phyloP scores from a whole-genome alignment of 257 asterid species.

The Rauvolfia tetraphylla region DNA sequence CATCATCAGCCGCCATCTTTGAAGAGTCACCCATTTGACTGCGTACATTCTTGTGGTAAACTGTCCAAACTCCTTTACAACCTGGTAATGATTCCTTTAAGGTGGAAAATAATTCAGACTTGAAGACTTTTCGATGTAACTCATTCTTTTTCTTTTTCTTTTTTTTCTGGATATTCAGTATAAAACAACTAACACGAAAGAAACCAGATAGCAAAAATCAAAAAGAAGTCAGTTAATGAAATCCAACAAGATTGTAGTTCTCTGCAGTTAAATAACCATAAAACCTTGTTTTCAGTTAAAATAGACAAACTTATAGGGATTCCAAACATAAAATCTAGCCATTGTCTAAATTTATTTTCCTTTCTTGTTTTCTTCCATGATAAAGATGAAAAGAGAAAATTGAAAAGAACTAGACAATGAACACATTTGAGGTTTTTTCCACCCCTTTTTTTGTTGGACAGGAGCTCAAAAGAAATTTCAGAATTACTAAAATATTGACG shows the following conservation, averaged over 20 bases:
- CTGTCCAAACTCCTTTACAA: slow-evolving; percentile 98
- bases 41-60: slow-evolving; percentile 87
- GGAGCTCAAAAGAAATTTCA: slow-evolving; percentile 1
- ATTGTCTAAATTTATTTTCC: not conserved
- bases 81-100: slow-evolving; percentile 90
- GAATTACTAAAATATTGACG: slow-evolving; percentile 26
- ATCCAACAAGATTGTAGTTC: not conserved
- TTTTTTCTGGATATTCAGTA: no score
- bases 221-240: not conserved
- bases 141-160: no score
- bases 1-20: slow-evolving; percentile 73
- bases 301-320: not conserved
- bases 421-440: not conserved
- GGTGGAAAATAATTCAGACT: slow-evolving; percentile 14
- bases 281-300: not conserved
- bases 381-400: not conserved
- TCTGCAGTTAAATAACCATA: not conserved
- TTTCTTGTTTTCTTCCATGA: not conserved
- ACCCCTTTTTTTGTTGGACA: not conserved
- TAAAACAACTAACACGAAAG: not conserved
- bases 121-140: not conserved
- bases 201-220: no score
- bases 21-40: slow-evolving; percentile 48
- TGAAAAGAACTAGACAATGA: not conserved
- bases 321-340: not conserved